Base-by-base conservation (phyloP, 306 rosid genomes). In the Pyrus pyrifolia region DNA sequence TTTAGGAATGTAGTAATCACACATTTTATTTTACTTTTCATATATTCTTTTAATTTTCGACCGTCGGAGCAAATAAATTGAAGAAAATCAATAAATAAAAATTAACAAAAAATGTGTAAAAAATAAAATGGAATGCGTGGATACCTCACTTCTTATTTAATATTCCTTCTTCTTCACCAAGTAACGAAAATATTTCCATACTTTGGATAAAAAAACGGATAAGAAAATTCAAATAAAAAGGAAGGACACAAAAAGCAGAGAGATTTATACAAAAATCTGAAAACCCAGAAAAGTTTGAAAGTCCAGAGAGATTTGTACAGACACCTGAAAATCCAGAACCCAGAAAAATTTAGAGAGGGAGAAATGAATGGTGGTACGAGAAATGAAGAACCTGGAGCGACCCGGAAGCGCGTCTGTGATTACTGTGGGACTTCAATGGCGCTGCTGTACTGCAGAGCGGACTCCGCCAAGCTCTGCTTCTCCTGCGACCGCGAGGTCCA, bases 401-500 rank as follows among this genome's bases (percentile, higher is more conserved):
- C 68, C 4, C 18, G 21, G 69, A 73, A 73, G 57, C 74, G 78
- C 11, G 17, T 82, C 4, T 93, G 98, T 29, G 98, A 93, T 40
- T 85, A 93, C 69, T 93, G 98, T 69, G 75, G 82, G 38, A 71
- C 81, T 49, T 74, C 90, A 25, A 86, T 51, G 8, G 95, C 97
- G 35, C 76, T 93, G 22, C 86, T 93, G 2, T 93, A 91, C 67
- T 93, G 98, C 85, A 81, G 96, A 76, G 98, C 98, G 6, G 98
- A 93, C 73, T 88, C 98, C 0, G 98, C 98, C 14, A 93, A 91
- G 73, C 96, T 93, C 11, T 93, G 98, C 59, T 88, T 93, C 82
- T 68, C 88, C 0, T 93, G 98, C 46, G 98, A 93, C 78, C 91
- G 89, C 4, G 95, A 89, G 53, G 93, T 93, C 80, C 98, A 93